Evolutionary conservation across 2,329 filamentous ascomycete genomes (phyloP).

Genomic region (Alternaria sp.): DNA sequence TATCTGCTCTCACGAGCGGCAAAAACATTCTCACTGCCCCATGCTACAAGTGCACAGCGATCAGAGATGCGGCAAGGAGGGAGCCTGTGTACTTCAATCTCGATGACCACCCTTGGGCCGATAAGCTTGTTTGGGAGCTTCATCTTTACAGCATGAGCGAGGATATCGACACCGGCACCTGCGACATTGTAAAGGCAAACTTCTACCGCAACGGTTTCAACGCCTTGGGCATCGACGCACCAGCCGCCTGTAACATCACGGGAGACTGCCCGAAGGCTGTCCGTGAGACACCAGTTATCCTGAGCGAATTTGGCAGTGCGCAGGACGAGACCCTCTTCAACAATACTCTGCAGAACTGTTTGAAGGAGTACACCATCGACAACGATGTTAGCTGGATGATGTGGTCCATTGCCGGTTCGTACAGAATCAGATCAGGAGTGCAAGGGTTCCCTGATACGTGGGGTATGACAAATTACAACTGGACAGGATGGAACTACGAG

Average conservation of each 20-base stretch:
- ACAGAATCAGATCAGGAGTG: constrained; percentile 56
- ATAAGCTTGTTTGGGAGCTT: constrained; percentile 69
- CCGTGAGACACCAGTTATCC: constrained; percentile 49
- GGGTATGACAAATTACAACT: constrained; percentile 60
- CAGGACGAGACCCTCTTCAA: constrained; percentile 54
- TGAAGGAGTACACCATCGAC: constrained; percentile 57
- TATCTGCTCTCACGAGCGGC: constrained; percentile 54
- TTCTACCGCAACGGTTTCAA: constrained; percentile 63
- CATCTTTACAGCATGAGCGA: constrained; percentile 62
- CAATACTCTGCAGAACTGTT: constrained; percentile 58
- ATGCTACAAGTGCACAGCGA: constrained; percentile 53
- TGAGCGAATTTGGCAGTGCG: constrained; percentile 51
- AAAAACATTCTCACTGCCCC: constrained; percentile 51
- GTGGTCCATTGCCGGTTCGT: constrained; percentile 61
- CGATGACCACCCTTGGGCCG: constrained; percentile 56
- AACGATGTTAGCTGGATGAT: constrained; percentile 61
- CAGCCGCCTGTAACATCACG: constrained; percentile 48
- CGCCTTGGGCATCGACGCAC: constrained; percentile 51
- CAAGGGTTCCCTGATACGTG: constrained; percentile 60
- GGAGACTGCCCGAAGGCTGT: constrained; percentile 47
- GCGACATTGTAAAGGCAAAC: constrained; percentile 59
- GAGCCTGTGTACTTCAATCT: constrained; percentile 59
- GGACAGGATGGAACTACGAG: constrained; percentile 58
- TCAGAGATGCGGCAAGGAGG: constrained; percentile 55
- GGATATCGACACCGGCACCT: constrained; percentile 56